phyloP scores from a whole-genome alignment of 768 basidiomycete genomes.

The Hydnum rufescens region DNA sequence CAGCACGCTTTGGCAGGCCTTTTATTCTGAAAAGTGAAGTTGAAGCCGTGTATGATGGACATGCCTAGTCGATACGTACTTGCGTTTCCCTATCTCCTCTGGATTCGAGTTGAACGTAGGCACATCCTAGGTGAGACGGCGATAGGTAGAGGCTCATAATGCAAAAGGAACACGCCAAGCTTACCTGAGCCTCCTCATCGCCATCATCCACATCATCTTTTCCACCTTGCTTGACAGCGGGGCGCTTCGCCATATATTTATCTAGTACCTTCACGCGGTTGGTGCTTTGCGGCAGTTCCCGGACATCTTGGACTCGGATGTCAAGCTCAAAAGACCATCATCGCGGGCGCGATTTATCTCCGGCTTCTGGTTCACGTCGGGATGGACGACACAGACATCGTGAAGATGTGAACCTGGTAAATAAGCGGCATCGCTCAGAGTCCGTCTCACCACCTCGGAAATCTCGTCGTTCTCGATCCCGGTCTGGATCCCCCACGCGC shows the following conservation, averaged over 20 bases:
- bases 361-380: background rate
- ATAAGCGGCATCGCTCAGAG: too few relatives aligned
- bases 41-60: background rate
- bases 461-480: background rate
- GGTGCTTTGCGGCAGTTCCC: background rate
- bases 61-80: conserved; percentile 3
- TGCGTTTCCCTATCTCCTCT: conserved; percentile 4
- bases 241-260: background rate
- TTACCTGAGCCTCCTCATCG: conserved; percentile 5
- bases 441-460: too few relatives aligned
- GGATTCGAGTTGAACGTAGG: background rate
- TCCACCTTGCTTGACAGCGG: background rate
- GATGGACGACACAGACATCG: background rate
- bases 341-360: background rate
- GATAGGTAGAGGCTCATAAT: background rate
- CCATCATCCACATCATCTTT: conserved; percentile 6
- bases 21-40: conserved; percentile 7
- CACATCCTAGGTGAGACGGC: background rate
- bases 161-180: background rate
- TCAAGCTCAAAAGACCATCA: background rate
- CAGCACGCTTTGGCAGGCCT: conserved; percentile 8
- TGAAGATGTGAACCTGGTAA: too few relatives aligned
- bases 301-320: background rate
- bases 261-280: background rate
- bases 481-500: too few relatives aligned